Percentiles rank a stretch among this genome's conserved stretches.
Conservation (phyloP, 176 grass and related monocot species). For the Zoysia japonica region DNA sequence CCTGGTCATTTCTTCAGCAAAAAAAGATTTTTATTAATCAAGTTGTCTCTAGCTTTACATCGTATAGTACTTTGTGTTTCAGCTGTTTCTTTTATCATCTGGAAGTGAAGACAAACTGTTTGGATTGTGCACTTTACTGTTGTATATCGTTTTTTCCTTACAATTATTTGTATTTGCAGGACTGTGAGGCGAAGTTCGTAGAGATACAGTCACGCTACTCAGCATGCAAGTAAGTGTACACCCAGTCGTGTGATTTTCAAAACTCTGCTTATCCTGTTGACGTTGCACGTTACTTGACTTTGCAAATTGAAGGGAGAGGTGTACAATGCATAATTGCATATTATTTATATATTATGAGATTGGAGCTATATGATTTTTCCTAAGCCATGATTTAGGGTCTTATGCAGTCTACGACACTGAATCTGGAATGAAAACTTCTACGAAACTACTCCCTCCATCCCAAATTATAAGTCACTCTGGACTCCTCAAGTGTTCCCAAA, state of each 20-base stretch:
- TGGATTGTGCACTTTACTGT: not conserved
- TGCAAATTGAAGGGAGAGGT: not conserved
- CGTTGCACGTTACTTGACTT: not conserved
- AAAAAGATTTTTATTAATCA: conserved; percentile 16
- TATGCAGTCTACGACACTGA: not conserved
- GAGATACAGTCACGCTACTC: conserved; percentile 77
- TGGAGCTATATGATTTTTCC: conserved; percentile 18
- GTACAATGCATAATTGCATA: conserved; percentile 4
- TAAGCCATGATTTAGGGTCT: not conserved
- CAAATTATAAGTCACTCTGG: too few relatives aligned
- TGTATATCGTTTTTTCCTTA: not conserved
- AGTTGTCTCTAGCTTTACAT: conserved; percentile 12
- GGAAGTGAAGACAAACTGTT: conserved; percentile 15
- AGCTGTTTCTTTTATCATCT: not conserved
- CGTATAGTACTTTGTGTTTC: not conserved
- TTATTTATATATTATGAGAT: conserved; percentile 10
- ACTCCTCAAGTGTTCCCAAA: too few relatives aligned
- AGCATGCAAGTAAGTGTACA: conserved; percentile 63
- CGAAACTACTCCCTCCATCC: not conserved
- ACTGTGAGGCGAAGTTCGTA: conserved; percentile 79
- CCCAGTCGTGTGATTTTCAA: conserved; percentile 23
- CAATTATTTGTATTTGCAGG: conserved; percentile 51
- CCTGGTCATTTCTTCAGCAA: not conserved
- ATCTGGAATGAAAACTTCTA: not conserved
- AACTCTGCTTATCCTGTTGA: conserved; percentile 3